Base-by-base conservation (phyloP, 2,329 filamentous ascomycete species). In the Septoria linicola region DNA sequence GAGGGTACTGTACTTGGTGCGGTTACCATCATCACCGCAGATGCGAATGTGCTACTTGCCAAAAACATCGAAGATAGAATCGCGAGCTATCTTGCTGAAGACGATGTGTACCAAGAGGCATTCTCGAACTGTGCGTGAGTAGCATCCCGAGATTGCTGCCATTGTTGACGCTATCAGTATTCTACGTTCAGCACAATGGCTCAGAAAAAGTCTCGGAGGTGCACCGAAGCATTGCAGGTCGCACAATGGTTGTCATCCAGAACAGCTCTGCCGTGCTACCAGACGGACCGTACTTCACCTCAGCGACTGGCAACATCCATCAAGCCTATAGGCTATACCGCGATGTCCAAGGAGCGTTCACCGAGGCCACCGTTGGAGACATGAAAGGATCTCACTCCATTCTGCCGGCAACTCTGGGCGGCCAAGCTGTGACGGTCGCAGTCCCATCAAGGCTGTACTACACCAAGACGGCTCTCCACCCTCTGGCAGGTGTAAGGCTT, bases 381-480 rank as follows among this genome's bases (percentile, higher is more conserved):
- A 51, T 59, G 3, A 63, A 71, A 41, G 71, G 70, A 1, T 66
- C 64, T 0, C 75, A 68, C 56, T 69, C 68, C 2, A 68, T 73
- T 1, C 65, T 76, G 11, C 70, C 68, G 11, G 70, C 71, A 8
- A 66, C 70, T 14, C 60, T 77, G 21, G 37, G 60, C 1, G 69
- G 72, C 8, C 68, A 73, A 46, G 65, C 73, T 57, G 59, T 72
- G 67, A 31, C 69, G 8, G 21, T 74, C 46, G 74, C 68, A 4
- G 81, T 84, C 0, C 80, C 81, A 3, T 84, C 81, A 8, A 73
- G 81, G 6, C 68, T 84, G 0, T 83, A 82, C 66, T 80, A 71
- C 63, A 75, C 72, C 1, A 74, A 72, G 23, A 79, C 76, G 0
- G 57, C 64, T 0, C 68, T 72, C 13, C 74, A 79, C 59, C 81